A percentile compares a stretch with the other conserved stretches of the same genome.
Evolutionary conservation across 306 rosid species (phyloP).

Genomic region (Lagenaria siceraria): DNA sequence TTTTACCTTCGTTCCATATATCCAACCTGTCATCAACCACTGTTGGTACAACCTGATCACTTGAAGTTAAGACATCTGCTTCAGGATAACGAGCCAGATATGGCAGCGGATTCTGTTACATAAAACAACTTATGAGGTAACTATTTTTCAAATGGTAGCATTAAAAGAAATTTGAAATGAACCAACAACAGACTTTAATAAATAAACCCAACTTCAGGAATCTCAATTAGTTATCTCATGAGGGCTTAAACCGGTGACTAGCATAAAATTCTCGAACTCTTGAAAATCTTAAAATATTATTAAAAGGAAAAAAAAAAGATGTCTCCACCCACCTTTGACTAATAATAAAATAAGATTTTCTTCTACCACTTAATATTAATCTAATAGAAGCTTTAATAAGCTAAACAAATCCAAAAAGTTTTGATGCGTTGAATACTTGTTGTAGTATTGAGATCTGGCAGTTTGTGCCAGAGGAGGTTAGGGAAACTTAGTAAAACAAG

Average conservation of each 20-base stretch:
- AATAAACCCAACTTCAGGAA: neutral
- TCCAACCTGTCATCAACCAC: conserved; percentile 85
- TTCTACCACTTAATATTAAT: neutral
- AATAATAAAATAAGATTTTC: neutral
- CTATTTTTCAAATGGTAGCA: conserved; percentile 3
- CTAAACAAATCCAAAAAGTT: neutral
- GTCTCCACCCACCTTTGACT: neutral
- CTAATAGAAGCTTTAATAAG: neutral
- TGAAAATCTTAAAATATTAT: too few species aligned
- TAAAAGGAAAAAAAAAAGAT: neutral
- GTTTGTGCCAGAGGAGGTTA: neutral
- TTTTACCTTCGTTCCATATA: conserved; percentile 62
- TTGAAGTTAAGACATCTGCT: conserved; percentile 94
- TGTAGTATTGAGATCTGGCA: neutral
- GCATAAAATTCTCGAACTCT: neutral
- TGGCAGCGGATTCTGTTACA: conserved; percentile 92
- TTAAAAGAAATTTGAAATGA: neutral
- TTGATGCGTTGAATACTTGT: neutral
- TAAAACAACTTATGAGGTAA: conserved; percentile 16
- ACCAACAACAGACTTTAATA: neutral
- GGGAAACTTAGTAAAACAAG: neutral
- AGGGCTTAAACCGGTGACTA: neutral
- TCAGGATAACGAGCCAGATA: conserved; percentile 78
- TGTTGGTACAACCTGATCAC: conserved; percentile 88
- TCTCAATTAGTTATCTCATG: neutral